Percentiles rank a stretch among this genome's conserved stretches.
These are phyloP conservation scores for Solanum sitiens DNA, from an alignment of 257 asterid genomes.

Conservation along the genomic window DNA sequence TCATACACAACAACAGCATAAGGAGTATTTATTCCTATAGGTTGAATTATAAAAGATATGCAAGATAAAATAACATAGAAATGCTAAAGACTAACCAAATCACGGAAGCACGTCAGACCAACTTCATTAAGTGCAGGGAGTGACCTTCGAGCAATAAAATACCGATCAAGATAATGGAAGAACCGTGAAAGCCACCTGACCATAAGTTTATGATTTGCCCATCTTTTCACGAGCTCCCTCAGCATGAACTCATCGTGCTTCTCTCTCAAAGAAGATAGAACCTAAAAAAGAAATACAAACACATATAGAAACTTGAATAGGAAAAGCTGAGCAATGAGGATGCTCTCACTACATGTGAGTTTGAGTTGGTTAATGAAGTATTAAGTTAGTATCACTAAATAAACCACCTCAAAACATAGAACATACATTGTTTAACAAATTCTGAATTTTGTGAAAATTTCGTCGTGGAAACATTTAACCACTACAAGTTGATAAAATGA, in stretches of 20 bases:
- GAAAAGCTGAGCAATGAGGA: background rate
- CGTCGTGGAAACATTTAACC: background rate
- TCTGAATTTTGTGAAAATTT: background rate
- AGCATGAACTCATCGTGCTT: constrained; percentile 43
- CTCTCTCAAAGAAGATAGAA: constrained; percentile 33
- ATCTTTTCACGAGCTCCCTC: constrained; percentile 40
- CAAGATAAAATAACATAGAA: background rate
- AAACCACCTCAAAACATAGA: background rate
- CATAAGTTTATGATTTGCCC: constrained; percentile 44
- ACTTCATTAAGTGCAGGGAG: constrained; percentile 29
- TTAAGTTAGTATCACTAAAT: background rate
- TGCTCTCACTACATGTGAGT: background rate
- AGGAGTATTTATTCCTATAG: background rate
- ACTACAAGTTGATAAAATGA: background rate
- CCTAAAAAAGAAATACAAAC: constrained; percentile 14
- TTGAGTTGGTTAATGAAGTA: background rate
- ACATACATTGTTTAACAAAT: background rate
- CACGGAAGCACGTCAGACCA: constrained; percentile 39
- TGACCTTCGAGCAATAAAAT: constrained; percentile 23
- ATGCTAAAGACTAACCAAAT: constrained; percentile 14
- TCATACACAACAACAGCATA: background rate
- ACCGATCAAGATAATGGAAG: constrained; percentile 48
- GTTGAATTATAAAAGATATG: background rate
- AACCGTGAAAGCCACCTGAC: constrained; percentile 49
- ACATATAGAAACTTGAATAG: background rate